phyloP scores from a whole-genome alignment of 2,329 filamentous ascomycete genomes.

The Emmonsiellopsis sp. region DNA sequence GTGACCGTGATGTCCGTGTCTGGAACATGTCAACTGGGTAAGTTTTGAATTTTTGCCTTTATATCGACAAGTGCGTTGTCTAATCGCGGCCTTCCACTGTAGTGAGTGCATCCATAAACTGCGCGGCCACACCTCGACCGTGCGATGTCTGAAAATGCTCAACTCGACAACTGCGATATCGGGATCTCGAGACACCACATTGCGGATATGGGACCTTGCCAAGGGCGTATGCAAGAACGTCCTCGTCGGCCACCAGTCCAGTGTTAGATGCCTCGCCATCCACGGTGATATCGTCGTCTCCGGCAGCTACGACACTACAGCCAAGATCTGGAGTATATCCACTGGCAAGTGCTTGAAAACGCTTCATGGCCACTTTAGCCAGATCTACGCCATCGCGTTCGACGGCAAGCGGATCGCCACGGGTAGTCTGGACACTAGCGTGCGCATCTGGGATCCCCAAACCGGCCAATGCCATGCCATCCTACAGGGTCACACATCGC shows the following conservation, averaged over 20 bases:
- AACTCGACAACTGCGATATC: conserved; percentile 91
- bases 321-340: conserved; percentile 95
- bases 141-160: conserved; percentile 95
- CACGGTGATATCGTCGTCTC: conserved; percentile 96
- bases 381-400: conserved; percentile 98
- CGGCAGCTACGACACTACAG: conserved; percentile 94
- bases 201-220: conserved; percentile 95
- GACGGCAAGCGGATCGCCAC: conserved; percentile 90
- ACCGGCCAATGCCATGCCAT: conserved; percentile 84
- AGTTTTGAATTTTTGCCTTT: conserved; percentile 11
- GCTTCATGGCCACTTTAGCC: conserved; percentile 88
- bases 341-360: conserved; percentile 88
- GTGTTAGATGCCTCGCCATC: conserved; percentile 93
- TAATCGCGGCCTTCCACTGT: not conserved
- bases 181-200: conserved; percentile 86
- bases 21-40: conserved; percentile 95
- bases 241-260: conserved; percentile 97
- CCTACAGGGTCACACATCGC: conserved; percentile 89
- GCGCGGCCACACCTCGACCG: conserved; percentile 91
- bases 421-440: conserved; percentile 90
- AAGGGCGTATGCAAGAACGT: conserved; percentile 86
- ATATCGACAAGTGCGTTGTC: not conserved
- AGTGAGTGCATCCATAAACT: conserved; percentile 72
- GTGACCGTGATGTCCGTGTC: conserved; percentile 90
- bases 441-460: conserved; percentile 89